A percentile compares a stretch with the other conserved stretches of the same genome.
Conservation (phyloP, 371 early-diverging fungal genomes). For the Chytridium lagenaria region DNA sequence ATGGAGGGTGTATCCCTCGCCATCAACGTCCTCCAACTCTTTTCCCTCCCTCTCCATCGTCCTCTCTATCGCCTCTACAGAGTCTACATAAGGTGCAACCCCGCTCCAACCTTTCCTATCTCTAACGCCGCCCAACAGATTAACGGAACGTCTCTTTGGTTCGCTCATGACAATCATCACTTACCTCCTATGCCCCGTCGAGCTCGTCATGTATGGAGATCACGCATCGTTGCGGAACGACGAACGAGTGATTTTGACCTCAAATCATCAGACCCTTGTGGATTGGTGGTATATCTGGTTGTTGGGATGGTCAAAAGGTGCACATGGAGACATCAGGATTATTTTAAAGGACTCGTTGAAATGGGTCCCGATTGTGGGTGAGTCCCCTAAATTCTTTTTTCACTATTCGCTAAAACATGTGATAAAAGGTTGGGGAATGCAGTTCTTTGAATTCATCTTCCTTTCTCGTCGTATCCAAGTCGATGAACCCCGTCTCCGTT, state of each 20-base stretch:
- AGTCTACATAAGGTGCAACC: background rate
- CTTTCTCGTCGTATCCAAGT: constrained; percentile 78
- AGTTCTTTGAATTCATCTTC: constrained; percentile 85
- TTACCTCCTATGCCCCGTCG: constrained; percentile 70
- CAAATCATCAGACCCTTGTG: constrained; percentile 67
- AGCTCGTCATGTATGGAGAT: constrained; percentile 66
- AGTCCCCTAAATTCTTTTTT: background rate
- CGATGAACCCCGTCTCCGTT: constrained; percentile 58
- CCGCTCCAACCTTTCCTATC: too few species aligned
- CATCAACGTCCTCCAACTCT: constrained; percentile 55
- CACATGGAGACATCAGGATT: constrained; percentile 81
- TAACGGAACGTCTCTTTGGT: constrained; percentile 67
- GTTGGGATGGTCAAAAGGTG: constrained; percentile 64
- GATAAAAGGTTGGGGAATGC: constrained; percentile 74
- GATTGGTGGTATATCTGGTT: constrained; percentile 94
- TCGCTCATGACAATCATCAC: constrained; percentile 64
- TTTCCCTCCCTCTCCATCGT: constrained; percentile 37
- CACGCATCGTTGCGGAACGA: constrained; percentile 39
- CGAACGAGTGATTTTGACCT: constrained; percentile 18
- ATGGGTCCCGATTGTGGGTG: constrained; percentile 81
- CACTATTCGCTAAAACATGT: background rate
- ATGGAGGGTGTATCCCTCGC: constrained; percentile 46
- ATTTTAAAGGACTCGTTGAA: constrained; percentile 80
- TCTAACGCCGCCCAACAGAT: too few species aligned
- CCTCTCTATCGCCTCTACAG: background rate